Conservation (phyloP, 768 basidiomycete species). For the Leccinum disarticulatum region DNA sequence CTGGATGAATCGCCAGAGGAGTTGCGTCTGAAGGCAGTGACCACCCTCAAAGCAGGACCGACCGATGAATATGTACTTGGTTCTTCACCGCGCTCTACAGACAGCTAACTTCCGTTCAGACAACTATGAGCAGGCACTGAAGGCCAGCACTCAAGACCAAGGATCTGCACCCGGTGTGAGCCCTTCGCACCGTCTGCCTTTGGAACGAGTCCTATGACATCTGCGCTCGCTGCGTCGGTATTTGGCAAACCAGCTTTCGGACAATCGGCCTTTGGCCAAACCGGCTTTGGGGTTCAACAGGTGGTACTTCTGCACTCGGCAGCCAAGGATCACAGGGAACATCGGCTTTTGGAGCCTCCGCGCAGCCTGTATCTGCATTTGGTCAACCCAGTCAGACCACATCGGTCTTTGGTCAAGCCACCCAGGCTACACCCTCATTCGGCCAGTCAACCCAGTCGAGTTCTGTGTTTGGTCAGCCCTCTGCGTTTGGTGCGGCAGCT, state of each 20-base stretch:
- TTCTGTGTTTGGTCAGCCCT: slow-evolving; percentile 40
- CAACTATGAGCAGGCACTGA: slow-evolving; percentile 53
- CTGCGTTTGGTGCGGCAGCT: slow-evolving; percentile 35
- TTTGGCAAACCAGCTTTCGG: slow-evolving; percentile 36
- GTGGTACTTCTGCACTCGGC: slow-evolving; percentile 25
- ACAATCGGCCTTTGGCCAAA: slow-evolving; percentile 42
- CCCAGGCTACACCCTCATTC: slow-evolving; percentile 29
- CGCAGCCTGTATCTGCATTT: slow-evolving; percentile 37
- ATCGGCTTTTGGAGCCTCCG: slow-evolving; percentile 36
- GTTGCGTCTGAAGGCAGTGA: slow-evolving; percentile 61
- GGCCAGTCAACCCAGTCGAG: slow-evolving; percentile 32
- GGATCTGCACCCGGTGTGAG: slow-evolving; percentile 9
- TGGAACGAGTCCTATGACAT: slow-evolving; percentile 29
- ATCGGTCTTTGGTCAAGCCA: slow-evolving; percentile 39
- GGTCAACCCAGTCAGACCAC: slow-evolving; percentile 35
- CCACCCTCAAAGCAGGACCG: slow-evolving; percentile 54
- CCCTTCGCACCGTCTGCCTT: slow-evolving; percentile 37
- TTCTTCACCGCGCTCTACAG: not conserved
- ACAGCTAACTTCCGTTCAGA: slow-evolving; percentile 29
- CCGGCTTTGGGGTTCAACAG: slow-evolving; percentile 23
- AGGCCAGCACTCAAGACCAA: slow-evolving; percentile 36
- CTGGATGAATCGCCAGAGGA: slow-evolving; percentile 81
- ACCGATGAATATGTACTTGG: slow-evolving; percentile 66
- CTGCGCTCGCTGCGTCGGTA: slow-evolving; percentile 34
- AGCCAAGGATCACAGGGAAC: slow-evolving; percentile 27